A percentile compares a stretch with the other conserved stretches of the same genome.
Conservation (phyloP, 2,329 filamentous ascomycete genomes). For the Aspergillus sp. region DNA sequence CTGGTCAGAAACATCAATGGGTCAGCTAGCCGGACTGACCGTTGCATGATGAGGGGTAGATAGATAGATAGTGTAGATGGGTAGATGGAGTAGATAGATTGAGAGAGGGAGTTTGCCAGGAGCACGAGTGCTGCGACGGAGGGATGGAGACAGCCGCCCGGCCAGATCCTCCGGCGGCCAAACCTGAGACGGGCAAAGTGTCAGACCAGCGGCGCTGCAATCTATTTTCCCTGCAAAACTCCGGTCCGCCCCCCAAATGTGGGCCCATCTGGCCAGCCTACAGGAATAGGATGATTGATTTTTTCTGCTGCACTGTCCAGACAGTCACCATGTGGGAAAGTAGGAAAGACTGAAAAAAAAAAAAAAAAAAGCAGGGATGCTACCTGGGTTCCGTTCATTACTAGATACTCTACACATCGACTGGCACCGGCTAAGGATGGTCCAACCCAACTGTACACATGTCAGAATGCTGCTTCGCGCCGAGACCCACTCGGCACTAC, state of each 20-base stretch:
- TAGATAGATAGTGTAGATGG: too few relatives aligned
- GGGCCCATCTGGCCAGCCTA: neutral
- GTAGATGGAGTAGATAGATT: too few relatives aligned
- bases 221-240: neutral
- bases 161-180: neutral
- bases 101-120: neutral
- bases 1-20: too few relatives aligned
- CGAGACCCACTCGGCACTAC: neutral
- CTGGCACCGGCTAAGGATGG: slow-evolving; percentile 9
- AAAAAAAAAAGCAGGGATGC: neutral
- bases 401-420: slow-evolving; percentile 6
- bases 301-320: too few relatives aligned
- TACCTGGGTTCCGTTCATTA: neutral
- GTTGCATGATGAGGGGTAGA: too few relatives aligned
- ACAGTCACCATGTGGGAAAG: too few relatives aligned
- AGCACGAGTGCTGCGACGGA: neutral
- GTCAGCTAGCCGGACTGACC: too few relatives aligned
- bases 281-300: too few relatives aligned
- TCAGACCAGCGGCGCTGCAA: slow-evolving; percentile 1
- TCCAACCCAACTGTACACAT: slow-evolving; percentile 21
- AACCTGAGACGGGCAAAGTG: slow-evolving; percentile 12
- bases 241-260: slow-evolving; percentile 9
- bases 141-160: neutral
- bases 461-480: neutral
- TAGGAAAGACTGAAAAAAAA: too few relatives aligned